phyloP scores from a whole-genome alignment of 2,329 filamentous ascomycete species.

The Pseudogymnoascus sp. region DNA sequence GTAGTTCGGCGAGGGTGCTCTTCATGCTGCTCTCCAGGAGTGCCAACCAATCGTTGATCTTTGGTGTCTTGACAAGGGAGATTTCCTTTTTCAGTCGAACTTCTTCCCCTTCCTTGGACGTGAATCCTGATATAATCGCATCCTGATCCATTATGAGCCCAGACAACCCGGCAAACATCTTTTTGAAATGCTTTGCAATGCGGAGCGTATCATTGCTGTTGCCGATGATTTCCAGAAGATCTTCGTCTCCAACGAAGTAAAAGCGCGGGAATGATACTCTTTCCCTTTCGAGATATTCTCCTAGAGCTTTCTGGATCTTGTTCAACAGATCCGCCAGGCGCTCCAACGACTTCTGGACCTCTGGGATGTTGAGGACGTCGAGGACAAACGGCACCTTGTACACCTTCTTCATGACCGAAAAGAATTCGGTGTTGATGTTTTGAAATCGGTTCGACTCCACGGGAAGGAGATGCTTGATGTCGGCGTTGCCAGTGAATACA shows the following conservation, averaged over 20 bases:
- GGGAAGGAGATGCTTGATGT: constrained; percentile 95
- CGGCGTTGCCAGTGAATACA: constrained; percentile 95
- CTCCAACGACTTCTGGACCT: constrained; percentile 92
- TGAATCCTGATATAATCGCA: constrained; percentile 80
- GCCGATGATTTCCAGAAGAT: constrained; percentile 96
- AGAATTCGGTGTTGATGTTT: constrained; percentile 98
- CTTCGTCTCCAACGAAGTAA: constrained; percentile 98
- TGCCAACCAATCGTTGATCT: constrained; percentile 98
- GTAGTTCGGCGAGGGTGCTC: constrained; percentile 78
- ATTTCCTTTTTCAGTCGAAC: constrained; percentile 86
- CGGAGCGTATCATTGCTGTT: constrained; percentile 97
- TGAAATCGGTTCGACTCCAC: constrained; percentile 96
- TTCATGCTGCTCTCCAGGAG: constrained; percentile 92
- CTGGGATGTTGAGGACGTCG: constrained; percentile 90
- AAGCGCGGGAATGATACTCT: constrained; percentile 96
- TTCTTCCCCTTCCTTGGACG: constrained; percentile 88
- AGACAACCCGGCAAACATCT: constrained; percentile 97
- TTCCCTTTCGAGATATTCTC: constrained; percentile 97
- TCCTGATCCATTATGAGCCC: constrained; percentile 89
- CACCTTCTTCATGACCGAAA: constrained; percentile 99
- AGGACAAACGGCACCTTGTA: constrained; percentile 93
- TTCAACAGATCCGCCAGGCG: constrained; percentile 92
- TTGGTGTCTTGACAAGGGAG: constrained; percentile 83
- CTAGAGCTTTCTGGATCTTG: constrained; percentile 98
- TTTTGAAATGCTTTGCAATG: constrained; percentile 97